Conservation (phyloP, 441 rosid species). For the Eruca vesicaria region DNA sequence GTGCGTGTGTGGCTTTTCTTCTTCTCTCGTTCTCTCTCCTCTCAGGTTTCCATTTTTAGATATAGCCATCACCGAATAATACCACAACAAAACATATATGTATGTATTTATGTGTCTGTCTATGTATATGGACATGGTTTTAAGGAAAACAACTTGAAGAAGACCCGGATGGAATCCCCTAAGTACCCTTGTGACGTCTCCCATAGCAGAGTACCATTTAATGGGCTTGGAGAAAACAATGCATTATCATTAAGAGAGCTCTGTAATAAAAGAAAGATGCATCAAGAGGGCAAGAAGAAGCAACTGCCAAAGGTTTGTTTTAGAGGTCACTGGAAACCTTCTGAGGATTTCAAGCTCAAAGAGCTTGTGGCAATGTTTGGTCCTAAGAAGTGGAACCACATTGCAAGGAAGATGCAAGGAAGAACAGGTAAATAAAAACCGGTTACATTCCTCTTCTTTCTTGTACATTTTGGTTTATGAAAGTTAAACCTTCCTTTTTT, state of each 20-base stretch:
- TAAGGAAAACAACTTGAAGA: neutral
- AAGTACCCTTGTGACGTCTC: constrained; percentile 23
- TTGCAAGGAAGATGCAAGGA: constrained; percentile 66
- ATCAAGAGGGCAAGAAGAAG: constrained; percentile 19
- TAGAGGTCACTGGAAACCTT: constrained; percentile 80
- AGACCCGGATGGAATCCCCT: constrained; percentile 14
- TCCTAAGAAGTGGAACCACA: constrained; percentile 72
- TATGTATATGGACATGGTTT: constrained; percentile 16
- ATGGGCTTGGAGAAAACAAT: constrained; percentile 33
- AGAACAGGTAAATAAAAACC: constrained; percentile 52
- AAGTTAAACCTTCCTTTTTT: neutral
- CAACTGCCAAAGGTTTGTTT: constrained; percentile 41
- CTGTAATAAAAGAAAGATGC: constrained; percentile 14
- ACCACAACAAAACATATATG: constrained; percentile 2
- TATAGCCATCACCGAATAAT: constrained; percentile 1
- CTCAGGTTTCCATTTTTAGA: constrained; percentile 34
- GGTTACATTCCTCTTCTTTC: neutral
- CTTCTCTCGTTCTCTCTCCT: neutral
- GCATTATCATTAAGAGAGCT: constrained; percentile 17
- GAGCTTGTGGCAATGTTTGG: constrained; percentile 72
- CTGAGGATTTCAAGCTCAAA: constrained; percentile 67
- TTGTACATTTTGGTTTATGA: neutral
- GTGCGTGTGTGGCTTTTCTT: constrained; percentile 22
- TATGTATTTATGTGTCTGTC: constrained; percentile 20
- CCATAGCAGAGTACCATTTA: constrained; percentile 25